These are phyloP conservation scores for Balamuthia mandrillaris DNA, from an alignment of 208 protist genomes.

Conservation along the genomic window DNA sequence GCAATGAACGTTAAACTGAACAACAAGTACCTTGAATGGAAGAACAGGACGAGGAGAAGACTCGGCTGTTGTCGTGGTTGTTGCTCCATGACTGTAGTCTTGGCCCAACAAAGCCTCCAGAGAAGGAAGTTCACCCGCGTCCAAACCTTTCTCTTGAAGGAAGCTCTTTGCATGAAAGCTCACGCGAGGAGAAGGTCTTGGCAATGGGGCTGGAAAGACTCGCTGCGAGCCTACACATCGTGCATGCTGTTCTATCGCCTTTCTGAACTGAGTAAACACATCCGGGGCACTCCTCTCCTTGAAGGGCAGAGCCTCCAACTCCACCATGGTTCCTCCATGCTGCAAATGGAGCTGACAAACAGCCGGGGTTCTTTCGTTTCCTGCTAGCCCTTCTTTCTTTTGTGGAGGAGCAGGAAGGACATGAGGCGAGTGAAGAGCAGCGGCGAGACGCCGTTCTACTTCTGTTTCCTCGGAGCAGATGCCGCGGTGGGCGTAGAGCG, in stretches of 20 bases:
- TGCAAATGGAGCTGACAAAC: neutral
- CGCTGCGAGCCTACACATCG: neutral
- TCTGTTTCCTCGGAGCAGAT: conserved; percentile 24
- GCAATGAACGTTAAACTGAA: neutral
- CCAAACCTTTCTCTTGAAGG: neutral
- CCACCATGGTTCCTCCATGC: neutral
- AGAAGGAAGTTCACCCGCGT: neutral
- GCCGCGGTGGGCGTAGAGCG: neutral
- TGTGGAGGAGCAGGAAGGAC: neutral
- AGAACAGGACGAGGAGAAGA: neutral
- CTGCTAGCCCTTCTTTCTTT: no score
- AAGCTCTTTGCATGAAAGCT: neutral
- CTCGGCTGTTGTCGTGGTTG: neutral
- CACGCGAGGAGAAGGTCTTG: neutral
- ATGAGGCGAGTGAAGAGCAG: neutral
- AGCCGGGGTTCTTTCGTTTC: neutral
- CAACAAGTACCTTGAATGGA: neutral
- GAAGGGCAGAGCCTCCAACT: conserved; percentile 34
- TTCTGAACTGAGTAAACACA: conserved; percentile 38
- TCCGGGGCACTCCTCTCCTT: neutral
- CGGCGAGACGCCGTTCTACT: neutral
- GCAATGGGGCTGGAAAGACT: neutral
- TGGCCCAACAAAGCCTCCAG: neutral
- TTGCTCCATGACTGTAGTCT: neutral
- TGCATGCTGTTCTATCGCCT: neutral